These are phyloP conservation scores for Phytophthora fragariae DNA, from an alignment of 352 stramenopile genomes.

Conservation along the genomic window DNA sequence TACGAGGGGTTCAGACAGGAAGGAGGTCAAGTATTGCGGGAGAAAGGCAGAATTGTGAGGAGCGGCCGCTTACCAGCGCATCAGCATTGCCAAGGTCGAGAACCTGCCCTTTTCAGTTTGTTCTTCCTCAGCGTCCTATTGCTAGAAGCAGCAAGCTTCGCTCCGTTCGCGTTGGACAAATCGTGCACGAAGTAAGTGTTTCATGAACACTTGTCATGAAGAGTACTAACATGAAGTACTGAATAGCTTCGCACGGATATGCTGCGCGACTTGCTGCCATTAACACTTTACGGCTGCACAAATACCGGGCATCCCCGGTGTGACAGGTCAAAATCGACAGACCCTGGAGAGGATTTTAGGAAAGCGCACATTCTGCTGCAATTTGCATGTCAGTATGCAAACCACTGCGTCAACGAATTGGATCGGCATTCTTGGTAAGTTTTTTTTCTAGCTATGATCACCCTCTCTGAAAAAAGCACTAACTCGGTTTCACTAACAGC, in stretches of 20 bases:
- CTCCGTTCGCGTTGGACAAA: constrained; percentile 40
- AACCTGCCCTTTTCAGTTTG: constrained; percentile 37
- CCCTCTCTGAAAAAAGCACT: not conserved
- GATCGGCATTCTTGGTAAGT: constrained; percentile 45
- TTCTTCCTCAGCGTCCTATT: constrained; percentile 34
- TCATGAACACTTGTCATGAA: not conserved
- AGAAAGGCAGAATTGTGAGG: constrained; percentile 13
- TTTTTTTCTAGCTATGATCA: not conserved
- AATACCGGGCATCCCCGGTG: not conserved
- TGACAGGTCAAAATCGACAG: not conserved
- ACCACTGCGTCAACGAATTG: constrained; percentile 47
- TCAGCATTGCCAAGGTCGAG: constrained; percentile 11
- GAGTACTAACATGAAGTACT: not conserved
- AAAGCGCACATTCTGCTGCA: constrained; percentile 59
- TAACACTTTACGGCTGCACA: constrained; percentile 40
- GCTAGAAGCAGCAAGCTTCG: constrained; percentile 30
- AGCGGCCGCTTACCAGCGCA: constrained; percentile 18
- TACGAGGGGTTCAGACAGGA: not conserved
- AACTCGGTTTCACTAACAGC: constrained; percentile 4
- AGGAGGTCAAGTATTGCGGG: constrained; percentile 2
- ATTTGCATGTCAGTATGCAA: constrained; percentile 72
- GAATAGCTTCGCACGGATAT: constrained; percentile 41
- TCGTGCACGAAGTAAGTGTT: constrained; percentile 45
- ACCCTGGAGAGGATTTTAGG: constrained; percentile 1
- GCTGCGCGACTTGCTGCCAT: constrained; percentile 49